phyloP scores from a whole-genome alignment of 371 early-diverging fungal species.

The Nematocida parisii region DNA sequence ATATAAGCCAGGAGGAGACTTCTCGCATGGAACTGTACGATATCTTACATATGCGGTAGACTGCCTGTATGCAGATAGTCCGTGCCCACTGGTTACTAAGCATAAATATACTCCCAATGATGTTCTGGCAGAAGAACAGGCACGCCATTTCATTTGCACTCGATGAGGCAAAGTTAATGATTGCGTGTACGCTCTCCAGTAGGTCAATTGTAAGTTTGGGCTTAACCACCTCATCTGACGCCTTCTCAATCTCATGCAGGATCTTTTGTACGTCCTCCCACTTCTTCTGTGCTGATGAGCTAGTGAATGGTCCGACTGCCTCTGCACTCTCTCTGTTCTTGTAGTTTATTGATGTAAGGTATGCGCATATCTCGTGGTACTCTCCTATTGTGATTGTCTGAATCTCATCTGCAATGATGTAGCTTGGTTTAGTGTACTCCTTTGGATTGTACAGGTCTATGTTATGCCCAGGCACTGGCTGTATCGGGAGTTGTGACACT shows the following conservation, averaged over 20 bases:
- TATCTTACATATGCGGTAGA: conserved; percentile 64
- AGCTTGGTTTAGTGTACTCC: conserved; percentile 20
- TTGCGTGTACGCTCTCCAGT: conserved; percentile 43
- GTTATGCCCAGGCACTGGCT: conserved; percentile 1
- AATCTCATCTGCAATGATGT: conserved; percentile 36
- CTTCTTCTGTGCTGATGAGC: conserved; percentile 65
- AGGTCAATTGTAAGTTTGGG: conserved; percentile 40
- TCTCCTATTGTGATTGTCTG: conserved; percentile 33
- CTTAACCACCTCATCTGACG: conserved; percentile 49
- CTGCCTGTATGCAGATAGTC: conserved; percentile 46
- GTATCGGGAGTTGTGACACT: not conserved
- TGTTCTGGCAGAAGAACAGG: conserved; percentile 63
- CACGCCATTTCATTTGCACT: conserved; percentile 60
- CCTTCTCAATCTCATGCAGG: conserved; percentile 64
- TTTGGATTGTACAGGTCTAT: conserved; percentile 14
- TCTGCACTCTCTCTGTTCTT: conserved; percentile 60
- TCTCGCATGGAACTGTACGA: conserved; percentile 66
- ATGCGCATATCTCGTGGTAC: conserved; percentile 38
- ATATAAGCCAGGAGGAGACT: conserved; percentile 69
- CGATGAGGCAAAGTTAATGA: conserved; percentile 34
- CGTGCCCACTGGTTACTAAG: conserved; percentile 49
- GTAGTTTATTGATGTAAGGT: conserved; percentile 50
- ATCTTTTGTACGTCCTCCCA: conserved; percentile 67
- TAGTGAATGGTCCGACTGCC: conserved; percentile 60
- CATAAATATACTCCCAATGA: conserved; percentile 58